Percentiles rank a stretch among this genome's conserved stretches.
Evolutionary conservation across 768 basidiomycete genomes (phyloP).

Genomic region (Termitomyces heimii): DNA sequence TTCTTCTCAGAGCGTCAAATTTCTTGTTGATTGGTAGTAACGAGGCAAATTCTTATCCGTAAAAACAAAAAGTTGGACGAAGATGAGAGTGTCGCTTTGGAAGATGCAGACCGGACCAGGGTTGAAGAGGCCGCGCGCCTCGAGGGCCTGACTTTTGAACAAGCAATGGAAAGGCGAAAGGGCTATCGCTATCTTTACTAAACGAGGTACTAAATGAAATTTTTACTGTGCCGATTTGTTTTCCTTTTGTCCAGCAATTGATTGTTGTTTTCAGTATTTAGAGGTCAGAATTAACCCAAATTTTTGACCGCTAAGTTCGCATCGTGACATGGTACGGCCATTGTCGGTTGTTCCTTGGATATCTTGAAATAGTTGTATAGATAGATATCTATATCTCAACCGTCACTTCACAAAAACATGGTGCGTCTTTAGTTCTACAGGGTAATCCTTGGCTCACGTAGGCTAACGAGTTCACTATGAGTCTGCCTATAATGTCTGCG

Average conservation of each 20-base stretch:
- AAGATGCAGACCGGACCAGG: slow-evolving; percentile 39
- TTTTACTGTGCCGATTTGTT: no score
- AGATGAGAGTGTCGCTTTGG: slow-evolving; percentile 37
- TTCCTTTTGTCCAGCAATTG: neutral
- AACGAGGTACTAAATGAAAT: slow-evolving; percentile 3
- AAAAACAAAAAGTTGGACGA: slow-evolving; percentile 47
- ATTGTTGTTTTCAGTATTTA: no score
- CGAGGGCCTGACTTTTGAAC: slow-evolving; percentile 54
- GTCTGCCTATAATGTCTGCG: neutral
- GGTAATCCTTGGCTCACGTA: neutral
- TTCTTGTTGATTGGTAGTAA: slow-evolving; percentile 20
- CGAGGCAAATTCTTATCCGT: slow-evolving; percentile 40
- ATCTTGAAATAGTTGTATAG: no score
- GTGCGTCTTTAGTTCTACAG: neutral
- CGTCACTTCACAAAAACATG: neutral
- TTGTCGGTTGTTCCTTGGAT: neutral
- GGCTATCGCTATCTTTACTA: slow-evolving; percentile 56
- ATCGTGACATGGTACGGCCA: neutral
- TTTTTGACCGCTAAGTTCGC: neutral
- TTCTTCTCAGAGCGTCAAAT: neutral
- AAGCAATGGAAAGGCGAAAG: slow-evolving; percentile 49
- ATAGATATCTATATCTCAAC: no score
- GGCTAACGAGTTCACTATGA: neutral
- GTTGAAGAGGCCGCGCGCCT: slow-evolving; percentile 53
- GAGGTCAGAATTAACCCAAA: neutral